These are phyloP conservation scores for Magnolia officinalis DNA, from an alignment of 164 flowering plant species.

Conservation along the genomic window DNA sequence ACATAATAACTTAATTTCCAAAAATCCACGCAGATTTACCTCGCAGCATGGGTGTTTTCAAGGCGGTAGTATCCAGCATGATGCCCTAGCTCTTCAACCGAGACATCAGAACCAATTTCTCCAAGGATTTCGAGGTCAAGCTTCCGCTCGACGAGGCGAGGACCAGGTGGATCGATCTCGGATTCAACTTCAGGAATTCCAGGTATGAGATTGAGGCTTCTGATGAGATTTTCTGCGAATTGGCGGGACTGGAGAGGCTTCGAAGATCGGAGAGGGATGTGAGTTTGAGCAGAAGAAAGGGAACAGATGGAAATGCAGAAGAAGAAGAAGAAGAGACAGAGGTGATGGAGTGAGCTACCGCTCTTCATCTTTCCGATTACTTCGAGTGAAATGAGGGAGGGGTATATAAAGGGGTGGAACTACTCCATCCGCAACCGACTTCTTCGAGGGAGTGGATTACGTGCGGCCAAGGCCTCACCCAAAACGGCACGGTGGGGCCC, in stretches of 20 bases:
- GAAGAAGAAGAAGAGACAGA: background rate
- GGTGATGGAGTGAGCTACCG: background rate
- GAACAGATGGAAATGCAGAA: background rate
- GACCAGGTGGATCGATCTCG: background rate
- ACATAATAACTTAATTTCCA: background rate
- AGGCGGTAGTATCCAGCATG: constrained; percentile 49
- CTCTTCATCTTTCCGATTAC: background rate
- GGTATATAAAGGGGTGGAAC: background rate
- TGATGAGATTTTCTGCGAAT: constrained; percentile 11
- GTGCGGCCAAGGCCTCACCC: no score
- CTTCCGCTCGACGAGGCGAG: constrained; percentile 14
- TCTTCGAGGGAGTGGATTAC: no score
- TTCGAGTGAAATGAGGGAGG: no score
- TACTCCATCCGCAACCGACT: no score
- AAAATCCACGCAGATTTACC: constrained; percentile 15
- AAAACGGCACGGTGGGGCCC: no score
- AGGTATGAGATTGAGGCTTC: constrained; percentile 12
- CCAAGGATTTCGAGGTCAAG: constrained; percentile 5
- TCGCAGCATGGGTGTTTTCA: constrained; percentile 35
- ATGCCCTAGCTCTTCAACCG: constrained; percentile 39
- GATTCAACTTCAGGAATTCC: background rate
- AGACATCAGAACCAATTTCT: constrained; percentile 10
- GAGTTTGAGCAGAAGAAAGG: background rate
- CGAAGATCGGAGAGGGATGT: background rate
- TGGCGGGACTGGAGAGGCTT: background rate